Evolutionary conservation across 2,329 filamentous ascomycete genomes (phyloP).

Genomic region (Fusarium burgessii): DNA sequence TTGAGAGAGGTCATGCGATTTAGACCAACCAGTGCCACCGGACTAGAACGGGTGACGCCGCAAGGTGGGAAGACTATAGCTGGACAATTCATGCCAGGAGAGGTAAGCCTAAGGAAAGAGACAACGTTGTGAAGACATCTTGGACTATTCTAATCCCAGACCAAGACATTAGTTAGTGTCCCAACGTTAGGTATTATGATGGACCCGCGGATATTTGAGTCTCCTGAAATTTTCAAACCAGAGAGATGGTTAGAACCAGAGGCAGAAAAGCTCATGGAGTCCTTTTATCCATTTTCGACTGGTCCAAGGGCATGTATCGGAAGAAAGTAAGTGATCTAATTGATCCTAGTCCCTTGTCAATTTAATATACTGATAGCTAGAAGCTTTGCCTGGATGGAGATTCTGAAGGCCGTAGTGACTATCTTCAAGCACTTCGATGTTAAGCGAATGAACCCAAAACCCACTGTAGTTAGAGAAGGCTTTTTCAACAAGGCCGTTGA

Average conservation of each 20-base stretch:
- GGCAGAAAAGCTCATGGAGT: not conserved
- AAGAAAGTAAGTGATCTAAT: not conserved
- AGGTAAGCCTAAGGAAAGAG: rapidly evolving
- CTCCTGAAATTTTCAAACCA: not conserved
- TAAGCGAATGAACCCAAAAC: not conserved
- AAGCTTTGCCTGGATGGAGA: not conserved
- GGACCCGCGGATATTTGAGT: not conserved
- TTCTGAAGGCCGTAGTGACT: not conserved
- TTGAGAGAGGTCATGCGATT: not conserved
- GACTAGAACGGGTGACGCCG: not conserved
- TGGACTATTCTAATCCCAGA: not conserved
- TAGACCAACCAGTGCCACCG: not conserved
- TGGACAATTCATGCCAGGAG: not conserved
- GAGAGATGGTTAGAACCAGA: not conserved
- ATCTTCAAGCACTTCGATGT: not conserved
- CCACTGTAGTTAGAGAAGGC: not conserved
- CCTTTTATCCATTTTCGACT: not conserved
- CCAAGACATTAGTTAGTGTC: not conserved
- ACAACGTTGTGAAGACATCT: rapidly evolving
- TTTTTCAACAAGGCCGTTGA: not conserved
- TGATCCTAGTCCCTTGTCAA: not conserved
- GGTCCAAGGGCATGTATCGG: not conserved
- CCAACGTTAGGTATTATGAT: not conserved
- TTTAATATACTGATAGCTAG: too few relatives aligned
- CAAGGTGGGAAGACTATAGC: not conserved